These are phyloP conservation scores for Prunus salicina DNA, from an alignment of 306 rosid genomes.

Conservation along the genomic window DNA sequence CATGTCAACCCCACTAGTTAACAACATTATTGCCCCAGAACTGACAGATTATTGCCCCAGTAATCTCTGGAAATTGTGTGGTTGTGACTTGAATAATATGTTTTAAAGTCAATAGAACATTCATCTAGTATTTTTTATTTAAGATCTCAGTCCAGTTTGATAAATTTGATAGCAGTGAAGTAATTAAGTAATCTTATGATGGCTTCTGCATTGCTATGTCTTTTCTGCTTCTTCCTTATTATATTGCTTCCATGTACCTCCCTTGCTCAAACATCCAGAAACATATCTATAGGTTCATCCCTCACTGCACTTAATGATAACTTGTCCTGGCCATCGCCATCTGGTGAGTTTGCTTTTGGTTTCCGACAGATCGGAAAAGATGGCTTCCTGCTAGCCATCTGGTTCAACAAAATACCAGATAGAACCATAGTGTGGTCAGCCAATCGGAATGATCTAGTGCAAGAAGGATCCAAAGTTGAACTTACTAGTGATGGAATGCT, in stretches of 20 bases:
- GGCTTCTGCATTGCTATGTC: background rate
- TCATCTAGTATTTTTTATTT: no score
- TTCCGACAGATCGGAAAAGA: constrained; percentile 16
- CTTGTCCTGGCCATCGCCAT: constrained; percentile 24
- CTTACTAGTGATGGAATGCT: constrained; percentile 26
- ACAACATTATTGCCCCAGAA: background rate
- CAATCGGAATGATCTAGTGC: constrained; percentile 11
- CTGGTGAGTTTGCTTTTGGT: constrained; percentile 52
- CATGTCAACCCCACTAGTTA: no score
- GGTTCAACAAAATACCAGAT: constrained; percentile 39
- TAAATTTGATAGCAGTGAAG: background rate
- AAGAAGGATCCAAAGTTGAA: constrained; percentile 32
- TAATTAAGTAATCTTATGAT: background rate
- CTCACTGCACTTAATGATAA: constrained; percentile 17
- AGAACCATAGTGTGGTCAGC: constrained; percentile 48
- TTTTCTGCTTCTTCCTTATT: background rate
- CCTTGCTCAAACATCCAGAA: constrained; percentile 20
- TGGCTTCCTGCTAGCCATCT: constrained; percentile 42
- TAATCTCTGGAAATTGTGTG: no score
- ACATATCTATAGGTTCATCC: constrained; percentile 15
- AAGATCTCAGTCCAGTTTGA: background rate
- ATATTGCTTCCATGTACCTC: constrained; percentile 3
- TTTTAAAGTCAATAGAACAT: no score
- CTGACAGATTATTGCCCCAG: no score
- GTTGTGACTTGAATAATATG: no score